A percentile compares a stretch with the other conserved stretches of the same genome.
Evolutionary conservation across 495 filamentous ascomycete genomes (phyloP).

Genomic region (Parachaetomium inaequale): DNA sequence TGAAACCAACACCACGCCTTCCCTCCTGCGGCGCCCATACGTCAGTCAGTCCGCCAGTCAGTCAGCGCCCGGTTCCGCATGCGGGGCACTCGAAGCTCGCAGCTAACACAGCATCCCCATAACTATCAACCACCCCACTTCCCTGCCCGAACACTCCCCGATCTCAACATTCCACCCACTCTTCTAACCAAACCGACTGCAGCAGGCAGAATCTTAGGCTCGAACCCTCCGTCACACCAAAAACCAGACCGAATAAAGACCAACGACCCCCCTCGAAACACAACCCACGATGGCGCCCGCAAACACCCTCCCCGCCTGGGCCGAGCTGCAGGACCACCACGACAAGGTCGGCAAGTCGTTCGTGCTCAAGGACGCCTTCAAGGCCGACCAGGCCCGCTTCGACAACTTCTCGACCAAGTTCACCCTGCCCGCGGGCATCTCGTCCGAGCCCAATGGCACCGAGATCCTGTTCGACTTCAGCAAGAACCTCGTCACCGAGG

Average conservation of each 20-base stretch:
- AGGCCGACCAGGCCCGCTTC: slow-evolving; percentile 84
- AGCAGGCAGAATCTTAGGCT: not conserved
- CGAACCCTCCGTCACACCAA: not conserved
- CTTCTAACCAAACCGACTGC: slow-evolving; percentile 1
- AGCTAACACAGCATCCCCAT: slow-evolving; percentile 8
- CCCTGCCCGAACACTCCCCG: not conserved
- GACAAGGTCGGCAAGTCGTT: slow-evolving; percentile 77
- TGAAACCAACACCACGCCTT: slow-evolving; percentile 7
- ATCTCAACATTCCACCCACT: slow-evolving; percentile 9
- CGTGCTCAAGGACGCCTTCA: slow-evolving; percentile 88
- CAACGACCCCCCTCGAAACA: not conserved
- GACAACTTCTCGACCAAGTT: slow-evolving; percentile 84
- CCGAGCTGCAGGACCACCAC: slow-evolving; percentile 84
- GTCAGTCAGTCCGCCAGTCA: slow-evolving; percentile 7
- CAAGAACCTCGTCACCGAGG: slow-evolving; percentile 96
- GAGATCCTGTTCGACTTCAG: slow-evolving; percentile 97
- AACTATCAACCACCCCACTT: slow-evolving; percentile 19
- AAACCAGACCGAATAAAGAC: not conserved
- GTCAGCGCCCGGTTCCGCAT: slow-evolving; percentile 6
- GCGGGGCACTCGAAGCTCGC: slow-evolving; percentile 18
- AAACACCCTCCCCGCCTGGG: slow-evolving; percentile 77
- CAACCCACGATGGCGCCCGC: slow-evolving; percentile 58
- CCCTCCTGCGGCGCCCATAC: slow-evolving; percentile 9
- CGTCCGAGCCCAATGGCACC: slow-evolving; percentile 39
- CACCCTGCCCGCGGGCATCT: slow-evolving; percentile 68